phyloP scores from a whole-genome alignment of 192 early-diverging fungal species.

The Backusella morwellensis region DNA sequence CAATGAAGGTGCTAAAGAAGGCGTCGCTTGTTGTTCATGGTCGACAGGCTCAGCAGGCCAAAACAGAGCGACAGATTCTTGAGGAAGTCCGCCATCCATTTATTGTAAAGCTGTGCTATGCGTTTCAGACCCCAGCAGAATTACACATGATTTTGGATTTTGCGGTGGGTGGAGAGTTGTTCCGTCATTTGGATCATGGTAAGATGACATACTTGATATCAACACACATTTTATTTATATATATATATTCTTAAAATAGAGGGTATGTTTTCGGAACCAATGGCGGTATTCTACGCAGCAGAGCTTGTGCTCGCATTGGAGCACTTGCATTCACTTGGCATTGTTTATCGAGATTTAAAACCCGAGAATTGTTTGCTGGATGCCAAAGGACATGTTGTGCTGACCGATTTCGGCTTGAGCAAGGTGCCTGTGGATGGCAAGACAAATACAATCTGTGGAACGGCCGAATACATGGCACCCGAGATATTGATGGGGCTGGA shows the following conservation, averaged over 20 bases:
- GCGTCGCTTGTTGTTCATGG: constrained; percentile 77
- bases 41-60: constrained; percentile 75
- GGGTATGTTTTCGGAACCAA: constrained; percentile 71
- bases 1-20: constrained; percentile 94
- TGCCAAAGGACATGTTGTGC: constrained; percentile 72
- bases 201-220: background rate
- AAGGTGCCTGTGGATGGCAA: constrained; percentile 62
- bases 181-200: constrained; percentile 77
- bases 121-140: constrained; percentile 84
- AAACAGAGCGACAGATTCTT: constrained; percentile 82
- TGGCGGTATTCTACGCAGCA: constrained; percentile 81
- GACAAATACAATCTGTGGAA: constrained; percentile 68
- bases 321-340: constrained; percentile 83
- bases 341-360: constrained; percentile 86
- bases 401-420: constrained; percentile 92
- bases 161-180: constrained; percentile 89
- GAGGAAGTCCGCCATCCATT: constrained; percentile 90
- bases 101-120: constrained; percentile 89
- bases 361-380: constrained; percentile 74
- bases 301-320: constrained; percentile 84
- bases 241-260: constrained; percentile 21
- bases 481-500: constrained; percentile 55
- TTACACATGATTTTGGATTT: constrained; percentile 89
- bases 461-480: constrained; percentile 76
- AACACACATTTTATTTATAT: background rate